Evolutionary conservation across 768 basidiomycete genomes (phyloP), one percentile per base, ranked within the genome.

Genomic region (Crassisporium funariophilum): DNA sequence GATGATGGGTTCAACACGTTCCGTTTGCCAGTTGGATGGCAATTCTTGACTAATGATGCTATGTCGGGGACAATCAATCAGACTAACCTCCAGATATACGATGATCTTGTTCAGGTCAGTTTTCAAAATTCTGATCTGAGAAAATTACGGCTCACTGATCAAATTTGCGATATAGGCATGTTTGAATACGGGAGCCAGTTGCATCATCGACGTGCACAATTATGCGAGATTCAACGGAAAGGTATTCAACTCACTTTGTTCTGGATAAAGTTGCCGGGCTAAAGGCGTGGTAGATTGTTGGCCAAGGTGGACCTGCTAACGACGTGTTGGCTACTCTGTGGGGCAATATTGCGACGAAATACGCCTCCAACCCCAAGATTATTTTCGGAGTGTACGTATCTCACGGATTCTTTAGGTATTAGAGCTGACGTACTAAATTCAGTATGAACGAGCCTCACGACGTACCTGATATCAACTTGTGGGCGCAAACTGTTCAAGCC

Each of bases 371-470:
- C 46, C 27, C 53, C 12, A 73, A 65, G 12, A 57, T 80, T 31
- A 67, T 79, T n/a, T 80, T 80, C 35, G 78, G 76, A 44, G 47
- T 79, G 78, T 78, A 53, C 44, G 75, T 65, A 5, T 35, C 23
- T 34, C 12, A 15, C 15, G 33, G 2, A 7, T 37, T 23, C n/a
- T n/a, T n/a, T n/a, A n/a, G n/a, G n/a, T n/a, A n/a, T 4, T 17
- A 23, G 15, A 10, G n/a, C 5, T 41, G 12, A 5, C 20, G 16
- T 20, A 4, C 15, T n/a, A n/a, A n/a, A n/a, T n/a, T n/a, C n/a
- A 79, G 77, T 20, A 82, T 83, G 81, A 84, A 84, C 52, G 82
- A 84, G 52, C 82, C 82, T 4, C 82, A 84, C 51, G 78, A 83
- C 56, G 59, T 81, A 4, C 76, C 77, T 6, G 58, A 71, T 48